Base-by-base conservation (phyloP, 345 rosid species). In the Bruguiera gymnorhiza region DNA sequence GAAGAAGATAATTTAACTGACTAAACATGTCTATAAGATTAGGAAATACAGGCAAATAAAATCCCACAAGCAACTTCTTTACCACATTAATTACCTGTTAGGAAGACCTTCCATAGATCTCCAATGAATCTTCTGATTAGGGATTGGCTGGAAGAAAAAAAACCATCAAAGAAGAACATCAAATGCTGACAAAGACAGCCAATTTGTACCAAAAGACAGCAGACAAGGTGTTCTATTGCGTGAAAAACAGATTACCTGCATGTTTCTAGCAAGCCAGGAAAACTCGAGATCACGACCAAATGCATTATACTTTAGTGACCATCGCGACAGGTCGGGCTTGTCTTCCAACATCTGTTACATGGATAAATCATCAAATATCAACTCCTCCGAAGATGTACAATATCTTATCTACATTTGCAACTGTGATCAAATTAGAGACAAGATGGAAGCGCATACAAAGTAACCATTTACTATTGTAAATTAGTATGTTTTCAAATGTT, bases 101-200 rank as follows among this genome's bases (percentile, higher is more conserved):
- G 90, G 86, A 71, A 92, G 90, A 43, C 97, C 96, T 81, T 92
- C 92, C 20, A 92, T 76, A 50, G 97, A 88, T 74, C 94, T 86
- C 97, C 97, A 92, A 60, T 92, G 96, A 66, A 92, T 92, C 76
- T 92, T 92, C 73, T 89, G 97, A 72, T 90, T 90, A n/a, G 86
- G 92, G 20, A 76, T 82, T 66, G 98, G 97, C 97, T 93, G 89
- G 82, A 79, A 34, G 36, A 27, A 32, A 71, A 63, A 34, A 30
- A 27, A 20, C 5, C 19, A 73, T 56, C 39, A 27, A 4, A 32
- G 36, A 52, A 60, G 48, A 50, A 61, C 65, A 43, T 55, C 59
- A 54, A 69, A 43, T 5, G 52, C 7, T 20, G 61, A 55, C 57
- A 61, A 50, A 57, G 57, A 62, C 19, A 54, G 23, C 62, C 39